Evolutionary conservation across 2,329 filamentous ascomycete species (phyloP), one percentile per base, ranked within the genome.

Genomic region (Colletotrichum tofieldiae): DNA sequence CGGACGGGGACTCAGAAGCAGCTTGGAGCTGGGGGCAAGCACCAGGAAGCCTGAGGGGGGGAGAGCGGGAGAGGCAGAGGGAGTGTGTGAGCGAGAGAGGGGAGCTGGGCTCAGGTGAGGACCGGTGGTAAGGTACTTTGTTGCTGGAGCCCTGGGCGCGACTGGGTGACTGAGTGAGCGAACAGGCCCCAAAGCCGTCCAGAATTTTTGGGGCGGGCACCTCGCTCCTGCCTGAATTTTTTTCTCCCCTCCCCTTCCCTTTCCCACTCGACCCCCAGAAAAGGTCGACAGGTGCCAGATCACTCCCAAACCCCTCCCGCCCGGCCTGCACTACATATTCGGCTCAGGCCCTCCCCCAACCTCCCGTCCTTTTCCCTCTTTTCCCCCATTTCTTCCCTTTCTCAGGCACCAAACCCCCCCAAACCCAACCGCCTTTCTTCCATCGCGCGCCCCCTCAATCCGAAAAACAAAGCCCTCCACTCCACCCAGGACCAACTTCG

Each of bases 221-320:
- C 80, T 71, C 79, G 80, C 80, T 78, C 80, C 78, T 77, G 74
- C 78, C 74, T 69, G 76, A 74, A 67, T 78, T 75, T 77, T 73
- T 77, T 78, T 78, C 66, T 75, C 77, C 76, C 75, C 65, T 75
- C 75, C 51, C 51, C 76, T 78, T 75, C 79, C 77, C 76, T 59
- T 70, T 76, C 74, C 73, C 75, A 74, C 74, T 49, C 32, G 63
- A 16, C 54, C 54, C 51, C 55, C 74, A 66, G 58, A 47, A 63
- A 66, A 60, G 32, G 55, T 66, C 29, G 56, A 41, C 23, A 64
- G 61, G 65, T 49, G 52, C 65, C 65, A 72, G 35, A 72, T 72
- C 69, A 72, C 69, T 72, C 65, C 51, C 65, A 64, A 69, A 52
- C 67, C 71, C 67, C 71, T 71, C 67, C 71, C 71, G 18, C 51